Evolutionary conservation across 306 rosid species (phyloP), one percentile per base, ranked within the genome.

Genomic region (Vigna mungo): DNA sequence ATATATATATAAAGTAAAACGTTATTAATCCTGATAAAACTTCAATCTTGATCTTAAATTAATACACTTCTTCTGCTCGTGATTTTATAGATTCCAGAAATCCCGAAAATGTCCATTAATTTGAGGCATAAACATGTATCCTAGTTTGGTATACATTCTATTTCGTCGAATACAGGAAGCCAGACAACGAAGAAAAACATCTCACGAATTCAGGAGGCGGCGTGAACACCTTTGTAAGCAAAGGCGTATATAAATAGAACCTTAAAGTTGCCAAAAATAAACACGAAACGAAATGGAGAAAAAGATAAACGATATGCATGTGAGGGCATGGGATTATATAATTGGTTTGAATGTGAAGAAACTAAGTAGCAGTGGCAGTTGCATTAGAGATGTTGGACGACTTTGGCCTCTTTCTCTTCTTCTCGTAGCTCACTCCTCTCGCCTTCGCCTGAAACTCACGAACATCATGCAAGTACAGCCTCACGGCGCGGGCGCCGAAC

Each of bases 371-470:
- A 25, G 58, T 48, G 0, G 46, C 43, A 68, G 17, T 25, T 56
- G 63, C 36, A 58, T 65, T 17, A 62, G 44, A 13, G 3, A n/a
- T 37, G 17, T 83, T 80, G 1, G 85, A 78, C 1, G 85, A 78
- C 76, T 89, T 94, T 0, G 97, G 91, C 67, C 96, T 83, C 86
- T 95, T 95, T 32, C 98, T 76, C 85, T 95, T 95, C 91, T 95
- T 95, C 53, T 92, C 96, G 30, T 95, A 95, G 76, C 96, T 90
- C 13, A 95, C 97, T 0, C 98, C 98, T 67, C 98, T 79, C 0
- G 98, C 90, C 74, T 89, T 95, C 0, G 98, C 83, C 77, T 95
- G 98, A 80, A 89, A 95, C 48, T 95, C 97, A 10, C 98, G 90
- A 51, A 95, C 97, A 71, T 95, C 98, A 2, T 97, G 91, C 66